Evolutionary conservation across 169 alveolate species (phyloP).

Genomic region (Plasmodium malariae): DNA sequence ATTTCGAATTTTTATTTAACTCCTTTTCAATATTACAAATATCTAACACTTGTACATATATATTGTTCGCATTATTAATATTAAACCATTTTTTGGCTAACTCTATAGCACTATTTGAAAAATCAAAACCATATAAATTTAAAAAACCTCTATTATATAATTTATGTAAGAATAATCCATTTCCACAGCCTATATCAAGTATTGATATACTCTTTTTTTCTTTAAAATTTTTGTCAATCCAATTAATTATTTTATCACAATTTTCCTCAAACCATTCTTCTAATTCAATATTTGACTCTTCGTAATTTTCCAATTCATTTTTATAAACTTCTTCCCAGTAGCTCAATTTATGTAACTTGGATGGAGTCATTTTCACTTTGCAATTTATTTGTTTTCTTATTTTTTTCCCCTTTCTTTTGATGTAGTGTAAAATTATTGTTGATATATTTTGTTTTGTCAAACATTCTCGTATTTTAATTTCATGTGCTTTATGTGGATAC

Average conservation of each 20-base stretch:
- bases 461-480: neutral
- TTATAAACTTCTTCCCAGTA: constrained; percentile 74
- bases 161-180: constrained; percentile 79
- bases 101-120: constrained; percentile 79
- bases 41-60: constrained; percentile 73
- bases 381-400: neutral
- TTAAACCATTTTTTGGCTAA: constrained; percentile 73
- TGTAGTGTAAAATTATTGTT: neutral
- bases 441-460: neutral
- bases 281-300: constrained; percentile 47
- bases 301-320: constrained; percentile 63
- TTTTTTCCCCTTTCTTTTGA: no score
- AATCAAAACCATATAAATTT: constrained; percentile 81
- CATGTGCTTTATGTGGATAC: neutral
- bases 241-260: constrained; percentile 63
- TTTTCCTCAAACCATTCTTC: constrained; percentile 78
- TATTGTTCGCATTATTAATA: constrained; percentile 4
- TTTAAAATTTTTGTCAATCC: constrained; percentile 31
- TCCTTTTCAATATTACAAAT: constrained; percentile 44
- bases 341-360: constrained; percentile 53
- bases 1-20: neutral
- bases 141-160: constrained; percentile 61
- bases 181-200: constrained; percentile 84
- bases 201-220: constrained; percentile 37
- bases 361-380: neutral